phyloP scores from a whole-genome alignment of 306 rosid species.

The peach (Prunus persica) region DNA sequence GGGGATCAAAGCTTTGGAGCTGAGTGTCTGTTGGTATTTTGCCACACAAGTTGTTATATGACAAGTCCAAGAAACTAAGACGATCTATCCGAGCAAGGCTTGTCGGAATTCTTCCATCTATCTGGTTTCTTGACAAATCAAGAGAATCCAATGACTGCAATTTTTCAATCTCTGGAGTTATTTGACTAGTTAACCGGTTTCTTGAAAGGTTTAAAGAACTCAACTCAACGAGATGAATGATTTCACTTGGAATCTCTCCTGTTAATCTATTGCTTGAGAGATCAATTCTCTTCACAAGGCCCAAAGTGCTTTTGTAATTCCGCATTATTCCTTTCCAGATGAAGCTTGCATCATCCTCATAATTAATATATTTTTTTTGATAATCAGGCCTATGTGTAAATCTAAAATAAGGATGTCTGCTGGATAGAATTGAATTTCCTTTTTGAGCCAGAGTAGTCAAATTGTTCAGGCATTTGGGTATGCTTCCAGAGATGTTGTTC shows the following conservation, averaged over 20 bases:
- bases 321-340: too few relatives aligned
- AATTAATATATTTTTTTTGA: too few relatives aligned
- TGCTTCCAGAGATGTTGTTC: too few relatives aligned
- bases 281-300: too few relatives aligned
- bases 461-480: too few relatives aligned
- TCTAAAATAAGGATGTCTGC: too few relatives aligned
- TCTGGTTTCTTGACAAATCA: conserved; percentile 13
- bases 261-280: too few relatives aligned
- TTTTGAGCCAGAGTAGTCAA: too few relatives aligned
- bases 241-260: background rate
- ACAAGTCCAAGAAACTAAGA: background rate
- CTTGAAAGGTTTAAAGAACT: conserved; percentile 14
- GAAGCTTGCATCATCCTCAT: too few relatives aligned
- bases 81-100: background rate
- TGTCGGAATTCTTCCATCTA: background rate
- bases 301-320: too few relatives aligned
- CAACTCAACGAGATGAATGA: conserved; percentile 9
- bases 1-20: background rate
- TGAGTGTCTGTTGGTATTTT: conserved; percentile 1
- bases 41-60: conserved; percentile 13
- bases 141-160: background rate
- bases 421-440: too few relatives aligned
- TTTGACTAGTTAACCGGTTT: background rate
- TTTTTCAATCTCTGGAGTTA: background rate
- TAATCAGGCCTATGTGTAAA: too few relatives aligned